phyloP scores from a whole-genome alignment of 345 rosid genomes.

The Gossypium arboreum region DNA sequence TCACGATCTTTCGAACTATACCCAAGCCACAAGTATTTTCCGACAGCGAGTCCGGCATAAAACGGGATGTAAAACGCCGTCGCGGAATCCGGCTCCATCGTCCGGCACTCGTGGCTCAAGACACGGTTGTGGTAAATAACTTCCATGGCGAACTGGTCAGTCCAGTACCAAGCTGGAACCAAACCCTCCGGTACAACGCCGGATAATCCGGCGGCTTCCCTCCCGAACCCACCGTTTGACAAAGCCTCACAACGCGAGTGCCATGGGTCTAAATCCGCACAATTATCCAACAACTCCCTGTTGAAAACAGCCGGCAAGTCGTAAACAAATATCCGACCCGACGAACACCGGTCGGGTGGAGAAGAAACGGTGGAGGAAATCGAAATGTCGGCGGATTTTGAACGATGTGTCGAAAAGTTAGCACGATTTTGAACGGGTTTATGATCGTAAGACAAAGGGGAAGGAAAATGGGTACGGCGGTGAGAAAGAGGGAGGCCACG shows the following conservation, averaged over 20 bases:
- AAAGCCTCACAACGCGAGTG: slow-evolving; percentile 79
- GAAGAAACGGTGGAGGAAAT: slow-evolving; percentile 4
- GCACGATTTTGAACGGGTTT: background rate
- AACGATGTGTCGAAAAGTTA: background rate
- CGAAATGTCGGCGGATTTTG: background rate
- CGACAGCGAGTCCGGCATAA: slow-evolving; percentile 92
- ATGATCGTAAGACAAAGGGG: slow-evolving; percentile 23
- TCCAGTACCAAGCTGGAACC: slow-evolving; percentile 87
- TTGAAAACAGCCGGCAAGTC: slow-evolving; percentile 68
- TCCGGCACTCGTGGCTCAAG: slow-evolving; percentile 67
- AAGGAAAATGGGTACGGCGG: slow-evolving; percentile 16
- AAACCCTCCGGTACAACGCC: slow-evolving; percentile 54
- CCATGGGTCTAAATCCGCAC: slow-evolving; percentile 83
- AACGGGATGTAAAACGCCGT: slow-evolving; percentile 86
- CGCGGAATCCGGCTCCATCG: slow-evolving; percentile 59
- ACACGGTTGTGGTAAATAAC: slow-evolving; percentile 78
- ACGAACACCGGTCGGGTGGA: slow-evolving; percentile 37
- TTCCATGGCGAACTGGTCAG: slow-evolving; percentile 84
- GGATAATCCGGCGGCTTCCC: slow-evolving; percentile 41
- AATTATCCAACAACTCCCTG: slow-evolving; percentile 50
- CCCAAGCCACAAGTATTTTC: slow-evolving; percentile 64
- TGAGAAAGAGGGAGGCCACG: slow-evolving; percentile 44
- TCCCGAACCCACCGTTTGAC: slow-evolving; percentile 70
- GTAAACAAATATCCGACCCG: slow-evolving; percentile 72
- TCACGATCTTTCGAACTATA: slow-evolving; percentile 67